phyloP scores from a whole-genome alignment of 1,284 basidiomycete genomes.

The Ceratobasidium sp. region DNA sequence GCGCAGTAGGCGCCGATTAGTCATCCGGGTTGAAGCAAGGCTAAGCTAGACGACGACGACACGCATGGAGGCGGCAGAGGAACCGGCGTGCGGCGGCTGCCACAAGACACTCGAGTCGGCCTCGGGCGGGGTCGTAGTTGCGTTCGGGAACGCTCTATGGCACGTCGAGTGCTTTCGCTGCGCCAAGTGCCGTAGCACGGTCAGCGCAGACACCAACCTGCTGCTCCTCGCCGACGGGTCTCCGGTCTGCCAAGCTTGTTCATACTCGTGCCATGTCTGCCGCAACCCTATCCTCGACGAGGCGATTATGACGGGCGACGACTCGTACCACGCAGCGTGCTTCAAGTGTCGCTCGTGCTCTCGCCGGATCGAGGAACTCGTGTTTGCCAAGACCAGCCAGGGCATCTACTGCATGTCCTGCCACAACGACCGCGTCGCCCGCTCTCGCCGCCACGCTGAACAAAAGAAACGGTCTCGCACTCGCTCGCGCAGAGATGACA shows the following conservation, averaged over 20 bases:
- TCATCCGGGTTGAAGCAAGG: too few species aligned
- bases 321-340: slow-evolving; percentile 98
- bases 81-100: slow-evolving; percentile 80
- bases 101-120: slow-evolving; percentile 85
- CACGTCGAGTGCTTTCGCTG: slow-evolving; percentile 71
- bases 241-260: slow-evolving; percentile 96
- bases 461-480: slow-evolving; percentile 62
- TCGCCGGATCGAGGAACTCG: slow-evolving; percentile 95
- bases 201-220: slow-evolving; percentile 90
- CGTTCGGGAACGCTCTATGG: slow-evolving; percentile 77
- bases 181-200: slow-evolving; percentile 75
- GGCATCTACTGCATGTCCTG: slow-evolving; percentile 99
- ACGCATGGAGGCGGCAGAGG: slow-evolving; percentile 34
- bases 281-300: slow-evolving; percentile 93
- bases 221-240: slow-evolving; percentile 95
- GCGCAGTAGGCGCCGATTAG: slow-evolving; percentile 12
- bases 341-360: slow-evolving; percentile 98
- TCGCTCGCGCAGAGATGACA: slow-evolving; percentile 46
- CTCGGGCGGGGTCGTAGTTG: slow-evolving; percentile 87
- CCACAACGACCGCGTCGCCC: slow-evolving; percentile 95
- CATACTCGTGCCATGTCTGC: slow-evolving; percentile 96
- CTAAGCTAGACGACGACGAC: slow-evolving; percentile 19
- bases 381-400: slow-evolving; percentile 98
- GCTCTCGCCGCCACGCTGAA: slow-evolving; percentile 90
- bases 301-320: slow-evolving; percentile 98